Evolutionary conservation across 257 asterid genomes (phyloP).

Genomic region (Verbena officinalis): DNA sequence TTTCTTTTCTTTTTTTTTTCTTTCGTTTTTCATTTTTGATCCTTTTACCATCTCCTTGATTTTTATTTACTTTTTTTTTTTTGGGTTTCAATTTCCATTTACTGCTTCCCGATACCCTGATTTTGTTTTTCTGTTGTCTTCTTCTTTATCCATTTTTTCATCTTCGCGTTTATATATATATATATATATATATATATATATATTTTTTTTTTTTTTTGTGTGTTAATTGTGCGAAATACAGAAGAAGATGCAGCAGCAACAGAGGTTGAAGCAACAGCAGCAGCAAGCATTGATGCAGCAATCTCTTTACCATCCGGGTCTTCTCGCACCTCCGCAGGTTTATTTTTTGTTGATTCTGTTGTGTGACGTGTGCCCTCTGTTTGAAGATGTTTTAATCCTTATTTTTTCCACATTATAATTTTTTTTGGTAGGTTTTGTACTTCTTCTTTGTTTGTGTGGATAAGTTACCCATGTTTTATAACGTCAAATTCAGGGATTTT

Average conservation of each 20-base stretch:
- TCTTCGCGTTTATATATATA: background rate
- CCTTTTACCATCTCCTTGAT: background rate
- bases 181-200: too few species aligned
- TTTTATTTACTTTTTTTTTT: background rate
- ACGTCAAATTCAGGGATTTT: slow-evolving; percentile 12
- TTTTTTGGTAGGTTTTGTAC: background rate
- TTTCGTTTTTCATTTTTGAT: background rate
- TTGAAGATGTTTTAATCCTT: background rate
- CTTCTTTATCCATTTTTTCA: background rate
- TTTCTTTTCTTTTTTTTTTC: slow-evolving; percentile 14
- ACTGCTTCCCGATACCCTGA: background rate
- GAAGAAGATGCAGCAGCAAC: slow-evolving; percentile 63
- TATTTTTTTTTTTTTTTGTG: background rate
- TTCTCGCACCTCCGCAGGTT: slow-evolving; percentile 75
- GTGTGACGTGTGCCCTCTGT: background rate
- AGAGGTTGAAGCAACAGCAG: slow-evolving; percentile 69
- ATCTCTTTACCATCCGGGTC: slow-evolving; percentile 78
- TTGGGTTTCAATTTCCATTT: background rate
- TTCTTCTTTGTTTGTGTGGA: slow-evolving; percentile 7
- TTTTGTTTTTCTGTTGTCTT: background rate
- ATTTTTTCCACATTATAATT: background rate
- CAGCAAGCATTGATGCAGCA: slow-evolving; percentile 86
- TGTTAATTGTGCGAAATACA: slow-evolving; percentile 7
- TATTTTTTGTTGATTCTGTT: background rate
- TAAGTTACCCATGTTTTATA: background rate